Evolutionary conservation across 1,284 basidiomycete genomes (phyloP).

Genomic region (Apiotrichum laibachii): DNA sequence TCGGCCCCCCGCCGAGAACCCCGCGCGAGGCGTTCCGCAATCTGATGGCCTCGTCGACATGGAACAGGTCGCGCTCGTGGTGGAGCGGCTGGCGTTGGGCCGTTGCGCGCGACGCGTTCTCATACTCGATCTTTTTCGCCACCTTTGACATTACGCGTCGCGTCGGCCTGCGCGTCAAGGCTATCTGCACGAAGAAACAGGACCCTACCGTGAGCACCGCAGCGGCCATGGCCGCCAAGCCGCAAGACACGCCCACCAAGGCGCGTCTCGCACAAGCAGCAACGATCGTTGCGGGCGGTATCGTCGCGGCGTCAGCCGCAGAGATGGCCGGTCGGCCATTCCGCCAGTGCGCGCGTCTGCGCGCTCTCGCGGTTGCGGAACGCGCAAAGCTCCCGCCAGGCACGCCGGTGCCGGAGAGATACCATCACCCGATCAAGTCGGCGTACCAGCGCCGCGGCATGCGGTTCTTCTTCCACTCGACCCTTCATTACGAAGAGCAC

Average conservation of each 20-base stretch:
- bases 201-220: slow-evolving; percentile 1
- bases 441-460: slow-evolving; percentile 28
- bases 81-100: slow-evolving; percentile 50
- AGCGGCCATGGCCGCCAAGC: slow-evolving; percentile 12
- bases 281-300: slow-evolving; percentile 47
- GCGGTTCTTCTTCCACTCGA: slow-evolving; percentile 30
- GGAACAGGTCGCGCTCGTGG: slow-evolving; percentile 40
- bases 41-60: slow-evolving; percentile 37
- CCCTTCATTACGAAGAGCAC: slow-evolving; percentile 3
- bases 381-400: slow-evolving; percentile 6
- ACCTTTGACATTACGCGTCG: slow-evolving; percentile 49
- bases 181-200: slow-evolving; percentile 22
- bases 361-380: slow-evolving; percentile 10
- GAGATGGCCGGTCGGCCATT: slow-evolving; percentile 45
- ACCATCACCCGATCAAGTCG: slow-evolving; percentile 6
- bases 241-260: slow-evolving; percentile 30
- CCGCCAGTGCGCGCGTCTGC: slow-evolving; percentile 20
- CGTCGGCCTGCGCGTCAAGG: slow-evolving; percentile 44
- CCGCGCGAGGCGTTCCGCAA: slow-evolving; percentile 37
- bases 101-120: slow-evolving; percentile 40
- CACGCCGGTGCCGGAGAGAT: slow-evolving; percentile 5
- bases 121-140: slow-evolving; percentile 50
- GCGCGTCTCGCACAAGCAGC: slow-evolving; percentile 47
- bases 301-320: slow-evolving; percentile 42
- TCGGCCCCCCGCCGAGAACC: slow-evolving; percentile 23